Base-by-base conservation (phyloP, 2,329 filamentous ascomycete species). In the Aspergillus ruber region DNA sequence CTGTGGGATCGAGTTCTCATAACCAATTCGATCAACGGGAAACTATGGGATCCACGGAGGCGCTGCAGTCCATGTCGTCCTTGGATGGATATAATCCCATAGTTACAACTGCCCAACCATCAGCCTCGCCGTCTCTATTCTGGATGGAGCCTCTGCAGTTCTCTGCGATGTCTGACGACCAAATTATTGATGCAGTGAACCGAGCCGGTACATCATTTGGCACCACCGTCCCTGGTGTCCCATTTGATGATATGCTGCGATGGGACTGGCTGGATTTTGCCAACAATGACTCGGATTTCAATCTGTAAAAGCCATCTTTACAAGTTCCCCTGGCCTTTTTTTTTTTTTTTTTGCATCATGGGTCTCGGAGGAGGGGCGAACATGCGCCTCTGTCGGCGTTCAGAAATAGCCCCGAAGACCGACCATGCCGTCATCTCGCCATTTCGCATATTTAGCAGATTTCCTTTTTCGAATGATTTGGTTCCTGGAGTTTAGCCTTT, bases 121-220 rank as follows among this genome's bases (percentile, higher is more conserved):
- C 60, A 13, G 62, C 64, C 32, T 48, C 62, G 23, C 56, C 63
- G 4, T 49, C 62, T 15, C 51, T 64, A 4, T 49, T 74, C 7
- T 77, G 74, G 72, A 60, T 72, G 0, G 76, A 80, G 50, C 73
- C 78, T 4, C 46, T 85, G 18, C 80, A 82, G 20, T 84, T 85
- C 60, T 85, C 81, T 2, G 73, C 81, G 27, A 86, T 86, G 83
- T 85, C 83, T 1, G 81, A 84, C 48, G 77, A 84, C 49, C 82
- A 86, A 59, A 83, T 86, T 42, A 75, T 81, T 4, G 81, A 85
- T 53, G 80, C 82, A 4, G 74, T 86, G 23, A 84, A 83, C 57
- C 77, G 80, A 51, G 79, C 81, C 0, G 81, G 78, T 3, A 77
- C 81, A 21, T 76, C 77, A 13, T 79, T 85, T 51, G 78, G 81